A percentile compares a stretch with the other conserved stretches of the same genome.
Conservation (phyloP, 2,329 filamentous ascomycete genomes). For the Periconia sp. region DNA sequence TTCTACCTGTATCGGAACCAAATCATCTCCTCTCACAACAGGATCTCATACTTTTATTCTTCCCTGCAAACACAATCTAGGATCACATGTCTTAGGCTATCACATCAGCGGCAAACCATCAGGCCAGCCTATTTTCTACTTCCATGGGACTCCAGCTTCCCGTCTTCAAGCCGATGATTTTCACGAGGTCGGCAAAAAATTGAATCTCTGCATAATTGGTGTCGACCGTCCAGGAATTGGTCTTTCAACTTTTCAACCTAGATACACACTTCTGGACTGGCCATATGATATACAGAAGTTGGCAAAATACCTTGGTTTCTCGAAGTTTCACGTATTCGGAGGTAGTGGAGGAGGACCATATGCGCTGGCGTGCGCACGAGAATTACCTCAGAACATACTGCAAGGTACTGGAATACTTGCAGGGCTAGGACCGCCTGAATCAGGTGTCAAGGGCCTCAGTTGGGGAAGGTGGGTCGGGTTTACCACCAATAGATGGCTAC, state of each 20-base stretch:
- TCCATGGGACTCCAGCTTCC: slow-evolving; percentile 14
- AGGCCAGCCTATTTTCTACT: slow-evolving; percentile 12
- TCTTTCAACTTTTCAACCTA: slow-evolving; percentile 6
- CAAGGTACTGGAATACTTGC: slow-evolving; percentile 10
- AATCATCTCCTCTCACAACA: too few relatives aligned
- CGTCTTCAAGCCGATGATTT: slow-evolving; percentile 11
- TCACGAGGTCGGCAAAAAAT: background rate
- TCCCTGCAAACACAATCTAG: too few relatives aligned
- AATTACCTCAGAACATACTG: slow-evolving; percentile 2
- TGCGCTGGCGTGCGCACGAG: slow-evolving; percentile 7
- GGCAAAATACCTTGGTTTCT: background rate
- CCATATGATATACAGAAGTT: slow-evolving; percentile 1
- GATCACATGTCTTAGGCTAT: slow-evolving; percentile 7
- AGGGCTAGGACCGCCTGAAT: slow-evolving; percentile 7
- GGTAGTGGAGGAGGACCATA: slow-evolving; percentile 10
- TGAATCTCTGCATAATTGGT: slow-evolving; percentile 5
- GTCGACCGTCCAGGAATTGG: slow-evolving; percentile 9
- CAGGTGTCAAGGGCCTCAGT: slow-evolving; percentile 1
- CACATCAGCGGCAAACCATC: slow-evolving; percentile 2
- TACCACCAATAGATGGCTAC: slow-evolving; percentile 8
- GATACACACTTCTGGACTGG: slow-evolving; percentile 4
- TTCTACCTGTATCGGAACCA: too few relatives aligned
- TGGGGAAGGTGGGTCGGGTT: slow-evolving; percentile 12
- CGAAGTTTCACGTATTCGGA: slow-evolving; percentile 7
- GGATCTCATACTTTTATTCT: too few relatives aligned